A percentile compares a stretch with the other conserved stretches of the same genome.
These are phyloP conservation scores for Physcomitrellopsis africana DNA, from an alignment of 225 moss, liverwort and hornwort species.

Conservation along the genomic window DNA sequence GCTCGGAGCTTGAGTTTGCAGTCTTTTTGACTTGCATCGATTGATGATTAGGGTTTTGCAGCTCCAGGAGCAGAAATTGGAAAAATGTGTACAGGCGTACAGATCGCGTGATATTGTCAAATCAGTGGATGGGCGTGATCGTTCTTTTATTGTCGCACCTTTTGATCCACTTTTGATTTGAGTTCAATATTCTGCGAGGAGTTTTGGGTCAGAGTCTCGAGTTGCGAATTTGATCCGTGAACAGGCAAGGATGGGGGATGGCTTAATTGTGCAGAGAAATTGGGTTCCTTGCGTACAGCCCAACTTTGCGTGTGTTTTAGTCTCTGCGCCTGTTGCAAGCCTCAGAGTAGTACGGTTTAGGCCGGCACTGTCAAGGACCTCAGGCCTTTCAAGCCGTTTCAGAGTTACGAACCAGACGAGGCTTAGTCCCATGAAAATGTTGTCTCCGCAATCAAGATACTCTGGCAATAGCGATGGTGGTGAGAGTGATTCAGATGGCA, in stretches of 20 bases:
- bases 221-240: neutral
- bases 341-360: neutral
- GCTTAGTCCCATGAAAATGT: neutral
- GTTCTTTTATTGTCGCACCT: neutral
- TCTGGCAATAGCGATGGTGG: constrained; percentile 41
- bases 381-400: constrained; percentile 21
- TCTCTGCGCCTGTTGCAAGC: neutral
- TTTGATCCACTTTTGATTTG: neutral
- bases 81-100: neutral
- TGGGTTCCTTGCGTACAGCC: constrained; percentile 29
- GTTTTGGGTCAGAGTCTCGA: neutral
- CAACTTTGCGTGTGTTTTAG: constrained; percentile 9
- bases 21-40: neutral
- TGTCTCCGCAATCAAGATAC: constrained; percentile 33
- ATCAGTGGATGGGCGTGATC: neutral
- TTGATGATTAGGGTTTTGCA: constrained; percentile 32
- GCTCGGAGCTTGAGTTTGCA: neutral
- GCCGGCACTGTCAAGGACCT: neutral
- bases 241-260: constrained; percentile 43
- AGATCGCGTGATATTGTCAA: neutral
- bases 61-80: neutral
- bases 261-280: constrained; percentile 45
- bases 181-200: neutral
- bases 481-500: constrained; percentile 50
- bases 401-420: constrained; percentile 18